Evolutionary conservation across 2,329 filamentous ascomycete genomes (phyloP).

Genomic region (Pseudocercospora crystallina): DNA sequence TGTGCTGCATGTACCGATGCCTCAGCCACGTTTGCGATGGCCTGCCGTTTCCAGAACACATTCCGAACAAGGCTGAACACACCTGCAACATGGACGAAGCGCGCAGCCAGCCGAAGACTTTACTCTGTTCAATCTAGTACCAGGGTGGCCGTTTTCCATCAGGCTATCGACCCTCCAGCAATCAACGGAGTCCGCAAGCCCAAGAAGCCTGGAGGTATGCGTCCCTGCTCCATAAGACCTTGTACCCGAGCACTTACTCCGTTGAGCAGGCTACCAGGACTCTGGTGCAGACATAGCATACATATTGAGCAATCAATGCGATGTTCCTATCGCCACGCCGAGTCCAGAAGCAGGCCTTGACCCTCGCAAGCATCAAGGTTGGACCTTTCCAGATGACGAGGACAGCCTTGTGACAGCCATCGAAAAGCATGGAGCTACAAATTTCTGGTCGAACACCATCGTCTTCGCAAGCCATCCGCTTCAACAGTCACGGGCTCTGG

Average conservation of each 20-base stretch:
- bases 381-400: slow-evolving; percentile 49
- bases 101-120: too few relatives aligned
- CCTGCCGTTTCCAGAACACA: too few relatives aligned
- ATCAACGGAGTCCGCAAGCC: slow-evolving; percentile 52
- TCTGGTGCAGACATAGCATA: slow-evolving; percentile 52
- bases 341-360: not conserved
- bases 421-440: slow-evolving; percentile 37
- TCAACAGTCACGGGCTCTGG: slow-evolving; percentile 42
- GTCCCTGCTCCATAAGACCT: not conserved
- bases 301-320: slow-evolving; percentile 34
- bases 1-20: too few relatives aligned
- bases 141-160: slow-evolving; percentile 48
- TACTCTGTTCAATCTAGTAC: not conserved
- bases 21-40: too few relatives aligned
- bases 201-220: slow-evolving; percentile 48
- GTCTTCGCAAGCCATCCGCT: slow-evolving; percentile 51
- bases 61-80: too few relatives aligned
- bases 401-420: slow-evolving; percentile 44
- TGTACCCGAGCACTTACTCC: not conserved
- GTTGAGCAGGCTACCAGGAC: slow-evolving; percentile 46
- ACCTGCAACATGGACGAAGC: too few relatives aligned
- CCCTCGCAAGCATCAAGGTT: slow-evolving; percentile 26
- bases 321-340: slow-evolving; percentile 32
- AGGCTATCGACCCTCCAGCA: slow-evolving; percentile 48
- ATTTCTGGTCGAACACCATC: slow-evolving; percentile 55